Percentiles rank a stretch among this genome's conserved stretches.
These are phyloP conservation scores for Geranomyces variabilis DNA, from an alignment of 192 early-diverging fungal species.

Conservation along the genomic window DNA sequence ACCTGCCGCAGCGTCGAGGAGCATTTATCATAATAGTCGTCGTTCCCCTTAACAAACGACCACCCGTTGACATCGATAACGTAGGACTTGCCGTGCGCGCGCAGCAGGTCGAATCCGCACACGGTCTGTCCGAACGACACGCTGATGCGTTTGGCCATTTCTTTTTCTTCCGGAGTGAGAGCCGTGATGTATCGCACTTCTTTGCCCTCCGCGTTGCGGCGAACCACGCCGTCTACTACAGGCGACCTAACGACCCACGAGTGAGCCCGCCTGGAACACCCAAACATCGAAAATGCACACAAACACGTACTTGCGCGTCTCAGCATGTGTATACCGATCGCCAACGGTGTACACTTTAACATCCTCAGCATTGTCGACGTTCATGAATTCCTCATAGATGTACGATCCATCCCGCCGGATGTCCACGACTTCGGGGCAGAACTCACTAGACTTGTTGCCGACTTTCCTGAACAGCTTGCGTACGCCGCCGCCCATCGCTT, in stretches of 20 bases:
- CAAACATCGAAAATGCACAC: too few relatives aligned
- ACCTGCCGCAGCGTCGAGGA: slow-evolving; percentile 72
- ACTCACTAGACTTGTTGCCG: slow-evolving; percentile 95
- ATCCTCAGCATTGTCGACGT: slow-evolving; percentile 93
- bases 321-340: slow-evolving; percentile 85
- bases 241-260: slow-evolving; percentile 66
- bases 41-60: slow-evolving; percentile 98
- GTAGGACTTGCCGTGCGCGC: slow-evolving; percentile 75
- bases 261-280: not conserved
- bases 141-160: slow-evolving; percentile 73
- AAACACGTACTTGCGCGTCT: slow-evolving; percentile 80
- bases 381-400: slow-evolving; percentile 95
- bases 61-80: slow-evolving; percentile 99
- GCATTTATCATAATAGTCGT: slow-evolving; percentile 89
- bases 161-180: slow-evolving; percentile 77
- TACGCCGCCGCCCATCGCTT: slow-evolving; percentile 72
- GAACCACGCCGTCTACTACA: slow-evolving; percentile 94
- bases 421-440: slow-evolving; percentile 64
- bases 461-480: slow-evolving; percentile 57
- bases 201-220: slow-evolving; percentile 94
- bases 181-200: slow-evolving; percentile 92
- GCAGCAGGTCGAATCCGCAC: slow-evolving; percentile 93
- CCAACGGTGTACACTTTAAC: slow-evolving; percentile 98
- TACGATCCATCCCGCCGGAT: slow-evolving; percentile 80
- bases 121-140: slow-evolving; percentile 89